Percentiles rank a stretch among this genome's conserved stretches.
Conservation (phyloP, 371 early-diverging fungal genomes). For the Mortierella sp. region DNA sequence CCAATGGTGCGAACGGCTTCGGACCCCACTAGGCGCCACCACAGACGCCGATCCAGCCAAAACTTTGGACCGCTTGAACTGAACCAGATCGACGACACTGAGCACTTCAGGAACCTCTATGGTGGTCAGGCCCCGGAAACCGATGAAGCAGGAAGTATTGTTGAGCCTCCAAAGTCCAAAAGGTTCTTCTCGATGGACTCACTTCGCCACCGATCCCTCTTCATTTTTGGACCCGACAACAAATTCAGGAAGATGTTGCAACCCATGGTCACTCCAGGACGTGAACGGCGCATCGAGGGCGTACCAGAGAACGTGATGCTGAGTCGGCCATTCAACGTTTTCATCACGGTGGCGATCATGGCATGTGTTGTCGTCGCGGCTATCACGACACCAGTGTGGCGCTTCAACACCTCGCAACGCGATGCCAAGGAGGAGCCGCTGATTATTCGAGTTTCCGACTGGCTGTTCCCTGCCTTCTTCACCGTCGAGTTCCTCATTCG, state of each 20-base stretch:
- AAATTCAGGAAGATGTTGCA: constrained; percentile 66
- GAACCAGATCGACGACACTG: constrained; percentile 26
- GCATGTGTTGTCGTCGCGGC: constrained; percentile 67
- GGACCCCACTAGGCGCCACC: constrained; percentile 12
- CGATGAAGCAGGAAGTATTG: constrained; percentile 5
- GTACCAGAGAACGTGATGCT: constrained; percentile 56
- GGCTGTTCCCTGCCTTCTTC: constrained; percentile 69
- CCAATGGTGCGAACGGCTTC: constrained; percentile 7
- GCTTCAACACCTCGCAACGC: constrained; percentile 53
- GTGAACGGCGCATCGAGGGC: constrained; percentile 66
- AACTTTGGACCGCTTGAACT: constrained; percentile 11
- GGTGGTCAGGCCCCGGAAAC: constrained; percentile 11
- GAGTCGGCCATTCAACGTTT: constrained; percentile 61
- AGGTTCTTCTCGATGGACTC: constrained; percentile 28
- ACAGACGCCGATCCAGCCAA: constrained; percentile 20
- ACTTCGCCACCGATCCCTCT: constrained; percentile 29
- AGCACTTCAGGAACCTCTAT: constrained; percentile 39
- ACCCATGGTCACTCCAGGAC: constrained; percentile 66
- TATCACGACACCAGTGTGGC: constrained; percentile 71
- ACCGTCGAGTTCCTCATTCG: constrained; percentile 73
- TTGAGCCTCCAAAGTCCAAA: background rate
- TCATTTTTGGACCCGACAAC: constrained; percentile 54
- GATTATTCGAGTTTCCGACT: constrained; percentile 57
- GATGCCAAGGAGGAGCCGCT: constrained; percentile 13
- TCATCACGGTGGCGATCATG: constrained; percentile 64